Evolutionary conservation across 2,329 filamentous ascomycete genomes (phyloP), one percentile per base, ranked within the genome.

Genomic region (Paracoccidioides lutzii): DNA sequence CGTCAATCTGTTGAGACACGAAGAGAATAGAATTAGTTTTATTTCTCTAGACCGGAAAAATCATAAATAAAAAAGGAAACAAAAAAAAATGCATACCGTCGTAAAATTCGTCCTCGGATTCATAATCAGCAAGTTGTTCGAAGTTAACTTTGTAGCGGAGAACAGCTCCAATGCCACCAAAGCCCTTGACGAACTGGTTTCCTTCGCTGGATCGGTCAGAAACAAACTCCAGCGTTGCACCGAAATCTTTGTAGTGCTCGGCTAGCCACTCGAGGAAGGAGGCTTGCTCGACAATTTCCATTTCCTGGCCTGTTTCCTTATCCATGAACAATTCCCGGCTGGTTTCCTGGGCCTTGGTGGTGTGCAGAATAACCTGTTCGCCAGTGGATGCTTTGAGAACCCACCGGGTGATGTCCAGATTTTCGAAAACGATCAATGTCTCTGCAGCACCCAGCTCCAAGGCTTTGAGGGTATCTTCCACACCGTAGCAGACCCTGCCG

Each of bases 81-180:
- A 28, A 30, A 50, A 46, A 43, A 3, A 44, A 9, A 4, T 30
- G 22, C 41, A 44, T 56, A 80, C 79, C 82, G 73, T 87, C 84
- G 78, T 95, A 96, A 75, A 91, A 91, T 72, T 97, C 91, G 74
- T 90, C 87, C 71, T 93, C 87, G 71, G 95, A 90, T 68, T 87
- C 83, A 72, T 87, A 80, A 72, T 97, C 93, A 73, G 86, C 87
- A 74, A 98, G 81, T 75, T 98, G 94, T 77, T 98, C 94, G 77
- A 98, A 98, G 80, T 98, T 98, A 80, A 98, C 89, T 80, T 96
- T 96, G 84, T 98, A 98, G 65, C 93, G 90, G 70, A 98, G 83
- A 68, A 98, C 85, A 62, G 91, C 91, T 64, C 93, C 93, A 66
- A 98, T 95, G 69, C 93, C 93, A 84, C 93, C 93, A 69, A 98